Percentiles rank a stretch among this genome's conserved stretches.
These are phyloP conservation scores for Elsinoe perseae DNA, from an alignment of 2,329 filamentous ascomycete species.

Conservation along the genomic window DNA sequence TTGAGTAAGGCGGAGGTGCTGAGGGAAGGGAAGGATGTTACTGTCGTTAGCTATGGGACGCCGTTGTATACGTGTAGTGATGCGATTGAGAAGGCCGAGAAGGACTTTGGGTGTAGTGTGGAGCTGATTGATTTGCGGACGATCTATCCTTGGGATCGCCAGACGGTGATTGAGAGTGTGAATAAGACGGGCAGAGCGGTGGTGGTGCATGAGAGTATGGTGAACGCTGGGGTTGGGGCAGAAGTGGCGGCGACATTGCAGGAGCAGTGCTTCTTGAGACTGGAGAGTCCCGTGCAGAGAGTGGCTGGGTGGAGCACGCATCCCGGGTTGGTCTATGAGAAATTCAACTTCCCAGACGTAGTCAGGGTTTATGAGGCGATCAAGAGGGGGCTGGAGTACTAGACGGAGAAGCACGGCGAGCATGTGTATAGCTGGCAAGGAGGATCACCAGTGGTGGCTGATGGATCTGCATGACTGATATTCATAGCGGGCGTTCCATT, in stretches of 20 bases:
- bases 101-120: constrained; percentile 64
- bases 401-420: not conserved
- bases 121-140: constrained; percentile 85
- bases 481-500: constrained; percentile 17
- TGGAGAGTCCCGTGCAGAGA: constrained; percentile 78
- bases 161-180: constrained; percentile 72
- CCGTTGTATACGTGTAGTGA: constrained; percentile 75
- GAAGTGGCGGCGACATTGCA: constrained; percentile 85
- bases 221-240: constrained; percentile 81
- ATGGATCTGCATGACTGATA: constrained; percentile 1
- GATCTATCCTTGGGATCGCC: constrained; percentile 84
- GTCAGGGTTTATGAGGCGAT: constrained; percentile 54
- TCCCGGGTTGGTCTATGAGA: constrained; percentile 68
- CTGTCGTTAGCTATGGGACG: constrained; percentile 81
- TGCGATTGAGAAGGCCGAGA: constrained; percentile 69
- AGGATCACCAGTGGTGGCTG: not conserved
- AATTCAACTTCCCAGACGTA: constrained; percentile 68
- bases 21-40: constrained; percentile 71
- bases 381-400: constrained; percentile 41
- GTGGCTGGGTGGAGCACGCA: constrained; percentile 89
- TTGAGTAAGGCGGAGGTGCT: constrained; percentile 79
- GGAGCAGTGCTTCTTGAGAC: constrained; percentile 71
- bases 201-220: constrained; percentile 87
- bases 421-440: not conserved
- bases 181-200: constrained; percentile 78